A percentile compares a stretch with the other conserved stretches of the same genome.
Evolutionary conservation across 176 grass and related monocot species (phyloP).

Genomic region (Triticum monococcum): DNA sequence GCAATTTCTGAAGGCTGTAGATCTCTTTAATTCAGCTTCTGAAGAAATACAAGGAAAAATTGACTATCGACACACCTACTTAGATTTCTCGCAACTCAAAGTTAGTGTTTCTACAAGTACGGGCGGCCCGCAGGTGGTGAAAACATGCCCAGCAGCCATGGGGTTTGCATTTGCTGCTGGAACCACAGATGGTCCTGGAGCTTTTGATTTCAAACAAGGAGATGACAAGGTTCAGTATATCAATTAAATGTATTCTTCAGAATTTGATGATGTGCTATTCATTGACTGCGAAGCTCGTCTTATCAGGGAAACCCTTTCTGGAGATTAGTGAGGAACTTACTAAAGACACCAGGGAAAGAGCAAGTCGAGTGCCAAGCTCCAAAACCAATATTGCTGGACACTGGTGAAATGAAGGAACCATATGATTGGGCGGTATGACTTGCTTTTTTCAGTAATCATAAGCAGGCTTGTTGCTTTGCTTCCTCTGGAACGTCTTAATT

Average conservation of each 20-base stretch:
- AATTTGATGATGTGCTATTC: conserved; percentile 18
- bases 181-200: conserved; percentile 96
- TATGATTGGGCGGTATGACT: conserved; percentile 92
- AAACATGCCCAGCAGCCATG: conserved; percentile 97
- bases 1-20: conserved; percentile 80
- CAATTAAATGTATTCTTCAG: conserved; percentile 28
- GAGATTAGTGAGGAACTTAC: conserved; percentile 79
- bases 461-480: background rate
- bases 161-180: conserved; percentile 97
- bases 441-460: conserved; percentile 19
- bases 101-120: conserved; percentile 55
- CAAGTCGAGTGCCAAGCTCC: conserved; percentile 85
- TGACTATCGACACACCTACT: conserved; percentile 74
- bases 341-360: conserved; percentile 75
- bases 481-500: background rate
- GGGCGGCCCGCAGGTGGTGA: conserved; percentile 45
- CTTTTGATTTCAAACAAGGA: conserved; percentile 96
- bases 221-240: conserved; percentile 68
- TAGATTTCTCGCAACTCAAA: conserved; percentile 87
- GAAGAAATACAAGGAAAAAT: conserved; percentile 79
- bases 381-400: conserved; percentile 98
- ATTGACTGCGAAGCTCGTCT: conserved; percentile 18
- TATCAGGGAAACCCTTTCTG: conserved; percentile 96
- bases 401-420: conserved; percentile 91
- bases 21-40: conserved; percentile 80